Evolutionary conservation across 352 stramenopile species (phyloP), one percentile per base, ranked within the genome.

Genomic region (Pythium scleroteichum): DNA sequence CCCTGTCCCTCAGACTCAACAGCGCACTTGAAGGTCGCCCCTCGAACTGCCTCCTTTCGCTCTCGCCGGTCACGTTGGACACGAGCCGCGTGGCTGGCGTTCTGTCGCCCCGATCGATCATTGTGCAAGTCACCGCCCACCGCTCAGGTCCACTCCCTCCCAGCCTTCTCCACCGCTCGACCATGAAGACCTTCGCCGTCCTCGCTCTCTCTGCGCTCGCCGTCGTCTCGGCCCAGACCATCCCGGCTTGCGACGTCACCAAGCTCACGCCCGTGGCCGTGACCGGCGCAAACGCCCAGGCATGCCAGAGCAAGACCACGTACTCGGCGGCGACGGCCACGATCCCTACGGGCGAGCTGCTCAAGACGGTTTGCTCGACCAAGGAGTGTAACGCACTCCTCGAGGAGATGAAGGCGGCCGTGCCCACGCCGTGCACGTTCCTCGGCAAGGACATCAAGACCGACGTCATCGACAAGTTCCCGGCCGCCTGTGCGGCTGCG

Each of bases 321-420:
- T 51, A 38, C 53, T n/a, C 41, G 12, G n/a, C 35, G 4, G 26
- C 53, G 16, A 17, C 53, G 27, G 41, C 53, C n/a, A 35, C 16
- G 5, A 14, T 60, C 13, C 62, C 59, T 14, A 53, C 57, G 6
- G 54, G 22, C 10, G 53, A 59, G 2, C 27, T 44, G 1, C 32
- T 69, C 20, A 35, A 35, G 29, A 35, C 29, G 29, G 29, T 35
- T 35, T 35, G 29, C 29, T 35, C 29, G 29, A 23, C 50, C 16
- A 61, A 68, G 57, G 44, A 70, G 8, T 76, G 69, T 44, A 46
- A 58, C 47, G 48, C 17, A n/a, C 20, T 69, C 26, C 29, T 76
- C 22, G 19, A 48, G 1, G 42, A 56, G 13, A 27, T 76, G 50
- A 38, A 19, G 6, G 32, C 24, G 17, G 41, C 33, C 41, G 27